Evolutionary conservation across 2,329 filamentous ascomycete species (phyloP), one percentile per base, ranked within the genome.

Genomic region (Fusarium sp.): DNA sequence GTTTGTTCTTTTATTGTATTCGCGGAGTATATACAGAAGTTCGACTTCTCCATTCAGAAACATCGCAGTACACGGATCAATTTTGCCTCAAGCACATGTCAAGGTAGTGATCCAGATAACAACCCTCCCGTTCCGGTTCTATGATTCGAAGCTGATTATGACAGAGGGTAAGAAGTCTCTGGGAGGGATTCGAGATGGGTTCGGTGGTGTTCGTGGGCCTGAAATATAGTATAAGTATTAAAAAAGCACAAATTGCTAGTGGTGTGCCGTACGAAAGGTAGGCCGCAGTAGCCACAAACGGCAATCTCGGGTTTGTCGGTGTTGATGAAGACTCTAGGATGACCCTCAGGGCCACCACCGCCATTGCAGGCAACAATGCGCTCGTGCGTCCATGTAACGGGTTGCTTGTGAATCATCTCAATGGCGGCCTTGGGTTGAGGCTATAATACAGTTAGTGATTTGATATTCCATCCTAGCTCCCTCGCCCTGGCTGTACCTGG

Each of bases 321-420:
- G 85, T 99, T 99, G 90, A 99, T 99, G 83, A 95, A 99, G 85
- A 99, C 93, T 80, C 90, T 90, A 56, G 96, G 96, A 83, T 99
- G 96, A 48, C 96, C 96, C 63, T 94, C 86, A 38, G 95, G 92
- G 51, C 96, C 96, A 76, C 95, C 95, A 67, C 96, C 96, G 66
- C 96, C 96, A 80, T 98, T 95, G 82, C 96, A 99, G 50, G 91
- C 91, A 58, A 97, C 96, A 55, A 93, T 84, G 70, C 91, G 90
- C 73, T 94, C 89, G 81, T 98, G 92, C 68, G 92, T 94, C 96
- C 96, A 99, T 83, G 90, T 90, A 41, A 99, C 96, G 26, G 95
- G 96, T 84, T 98, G 93, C 87, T 95, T 92, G 88, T 99, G 96
- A 80, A 98, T 95, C 82, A 99, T 90, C 77, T 97, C 94, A 80